phyloP scores from a whole-genome alignment of 1,284 basidiomycete genomes.

The Ganoderma sinense region DNA sequence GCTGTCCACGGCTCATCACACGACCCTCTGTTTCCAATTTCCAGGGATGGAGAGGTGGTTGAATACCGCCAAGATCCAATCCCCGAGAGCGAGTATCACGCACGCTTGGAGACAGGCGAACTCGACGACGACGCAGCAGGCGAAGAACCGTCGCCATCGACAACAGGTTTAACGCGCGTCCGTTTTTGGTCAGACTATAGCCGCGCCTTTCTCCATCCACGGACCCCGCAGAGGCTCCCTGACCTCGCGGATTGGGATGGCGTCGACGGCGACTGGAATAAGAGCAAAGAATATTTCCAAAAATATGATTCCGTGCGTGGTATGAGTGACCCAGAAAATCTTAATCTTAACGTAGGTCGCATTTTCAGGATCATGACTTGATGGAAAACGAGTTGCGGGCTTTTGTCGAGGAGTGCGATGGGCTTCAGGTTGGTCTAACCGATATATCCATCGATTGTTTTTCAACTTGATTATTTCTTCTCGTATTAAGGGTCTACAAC shows the following conservation, averaged over 20 bases:
- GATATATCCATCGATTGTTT: background rate
- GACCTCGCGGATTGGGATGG: slow-evolving; percentile 62
- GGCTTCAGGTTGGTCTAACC: slow-evolving; percentile 61
- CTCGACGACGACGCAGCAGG: slow-evolving; percentile 33
- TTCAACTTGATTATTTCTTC: background rate
- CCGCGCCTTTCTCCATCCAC: slow-evolving; percentile 71
- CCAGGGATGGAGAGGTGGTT: slow-evolving; percentile 59
- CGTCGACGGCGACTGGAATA: slow-evolving; percentile 62
- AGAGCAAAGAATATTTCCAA: slow-evolving; percentile 58
- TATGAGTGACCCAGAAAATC: background rate
- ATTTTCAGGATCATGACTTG: slow-evolving; percentile 40
- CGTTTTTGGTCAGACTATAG: slow-evolving; percentile 84
- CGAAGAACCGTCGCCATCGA: slow-evolving; percentile 14
- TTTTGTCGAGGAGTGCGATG: slow-evolving; percentile 78
- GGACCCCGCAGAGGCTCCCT: slow-evolving; percentile 69
- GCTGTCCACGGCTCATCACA: background rate
- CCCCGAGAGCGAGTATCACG: slow-evolving; percentile 63
- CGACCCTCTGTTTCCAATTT: slow-evolving; percentile 21
- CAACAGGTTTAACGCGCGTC: slow-evolving; percentile 42
- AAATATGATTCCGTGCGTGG: slow-evolving; percentile 60
- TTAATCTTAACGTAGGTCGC: background rate
- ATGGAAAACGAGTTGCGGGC: slow-evolving; percentile 73
- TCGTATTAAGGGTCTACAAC: slow-evolving; percentile 65
- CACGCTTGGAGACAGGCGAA: slow-evolving; percentile 38
- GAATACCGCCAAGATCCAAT: slow-evolving; percentile 63